Base-by-base conservation (phyloP, 1,284 basidiomycete species). In the Macrocybe sp. region DNA sequence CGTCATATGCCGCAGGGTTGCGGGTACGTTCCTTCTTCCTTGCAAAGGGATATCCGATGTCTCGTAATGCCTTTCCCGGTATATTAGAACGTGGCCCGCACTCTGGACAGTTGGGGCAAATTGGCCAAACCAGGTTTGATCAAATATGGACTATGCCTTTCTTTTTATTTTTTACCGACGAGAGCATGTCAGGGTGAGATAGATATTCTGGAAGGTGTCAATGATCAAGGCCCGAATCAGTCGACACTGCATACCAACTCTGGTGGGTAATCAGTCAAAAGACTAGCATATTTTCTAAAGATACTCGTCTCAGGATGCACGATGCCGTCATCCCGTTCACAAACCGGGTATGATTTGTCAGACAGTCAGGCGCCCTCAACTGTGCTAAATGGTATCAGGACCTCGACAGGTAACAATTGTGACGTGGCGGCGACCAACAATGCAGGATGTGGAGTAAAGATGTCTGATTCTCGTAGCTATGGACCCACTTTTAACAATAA, bases 171-270 rank as follows among this genome's bases (percentile, higher is more conserved):
- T 12, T 34, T n/a, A 11, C 7, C 8, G 28, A 12, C 2, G 16
- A 7, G 8, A 37, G 14, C 45, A 8, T 11, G 14, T 11, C 49
- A 78, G 79, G 81, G 81, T 1, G 79, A 88, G 61, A 73, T 85
- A 22, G 85, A 88, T 62, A 82, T 88, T 42, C 47, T 87, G 10
- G 85, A 88, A 62, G 84, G 79, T 9, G 78, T 85, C 34, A 85
- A 87, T 55, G 73, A 76, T 55, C 62, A 71, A 54, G 60, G 62
- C 0, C 72, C 78, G 8, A 79, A 89, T 58, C 67, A 70, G 44
- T 72, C 75, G 2, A 84, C 81, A 8, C 64, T 91, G 7, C 88
- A 90, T 60, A 85, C 85, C 0, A 68, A 63, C 49, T 43, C 71
- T 14, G 72, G 74, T 72, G 42, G 57, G 66, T 59, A 11, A 6